Base-by-base conservation (phyloP, 176 grass and related monocot species). In the Rhynchospora tenuis region DNA sequence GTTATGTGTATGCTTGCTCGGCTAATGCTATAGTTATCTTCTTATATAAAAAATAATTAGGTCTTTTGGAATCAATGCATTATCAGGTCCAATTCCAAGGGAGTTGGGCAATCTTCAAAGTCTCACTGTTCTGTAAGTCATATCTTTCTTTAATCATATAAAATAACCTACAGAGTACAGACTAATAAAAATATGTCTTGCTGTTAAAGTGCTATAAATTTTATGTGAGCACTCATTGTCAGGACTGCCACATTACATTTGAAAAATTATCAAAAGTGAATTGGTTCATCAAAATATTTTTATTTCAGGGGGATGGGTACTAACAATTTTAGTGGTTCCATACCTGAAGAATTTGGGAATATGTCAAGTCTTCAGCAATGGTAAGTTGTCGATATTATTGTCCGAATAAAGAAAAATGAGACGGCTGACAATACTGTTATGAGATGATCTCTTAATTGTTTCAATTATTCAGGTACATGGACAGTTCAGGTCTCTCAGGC, bases 41-140 rank as follows among this genome's bases (percentile, higher is more conserved):
- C 83, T 51, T 28, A 8, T 55, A 83, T 29, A 6, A 12, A 71
- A 87, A 89, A 6, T 64, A 69, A 64, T 54, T 85, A 94, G 95
- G 87, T 83, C 0, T 83, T 7, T 98, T 11, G 89, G 86, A 46
- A 83, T 83, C 64, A 98, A 98, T 89, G 84, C 91, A 58, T 98
- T 98, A 33, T 91, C 91, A 80, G 95, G 95, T 66, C 20, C 91
- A 65, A 55, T 95, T 78, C 95, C 92, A 23, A 95, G 90, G 86
- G 95, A 95, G 83, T 83, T 98, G 2, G 92, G 91, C 17, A 93
- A 94, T 31, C 95, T 98, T 84, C 43, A 58, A 1, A 87, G 88
- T 33, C 89, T 98, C 17, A 3, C 7, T 75, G 0, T 5, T 1
- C 57, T 97, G 95, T 98, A 95, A 90, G 89, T 3, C 68, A 38